These are phyloP conservation scores for Neckera pumila DNA, from an alignment of 225 moss, liverwort and hornwort genomes.

Conservation along the genomic window DNA sequence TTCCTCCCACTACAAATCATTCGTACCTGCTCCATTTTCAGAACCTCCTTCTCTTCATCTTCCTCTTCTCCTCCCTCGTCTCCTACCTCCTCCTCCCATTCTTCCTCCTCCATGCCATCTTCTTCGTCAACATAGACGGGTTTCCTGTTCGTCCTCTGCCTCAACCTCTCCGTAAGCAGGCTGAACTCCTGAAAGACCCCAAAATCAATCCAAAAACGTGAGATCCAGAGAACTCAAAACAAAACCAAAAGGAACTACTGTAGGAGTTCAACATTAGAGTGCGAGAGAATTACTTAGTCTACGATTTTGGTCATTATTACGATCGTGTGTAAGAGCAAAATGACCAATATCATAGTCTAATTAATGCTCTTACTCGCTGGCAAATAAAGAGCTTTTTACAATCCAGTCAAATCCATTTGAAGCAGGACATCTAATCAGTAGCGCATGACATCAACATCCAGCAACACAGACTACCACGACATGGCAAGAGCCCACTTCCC, in stretches of 20 bases:
- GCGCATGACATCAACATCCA: neutral
- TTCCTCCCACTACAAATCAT: neutral
- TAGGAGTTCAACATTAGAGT: neutral
- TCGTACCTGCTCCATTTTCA: slow-evolving; percentile 92
- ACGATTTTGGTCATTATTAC: neutral
- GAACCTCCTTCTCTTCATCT: slow-evolving; percentile 80
- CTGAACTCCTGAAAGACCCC: slow-evolving; percentile 31
- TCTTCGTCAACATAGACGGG: slow-evolving; percentile 52
- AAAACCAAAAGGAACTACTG: neutral
- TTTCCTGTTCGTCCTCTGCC: slow-evolving; percentile 39
- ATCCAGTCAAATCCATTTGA: neutral
- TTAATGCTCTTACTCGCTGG: neutral
- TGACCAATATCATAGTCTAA: neutral
- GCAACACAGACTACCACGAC: neutral
- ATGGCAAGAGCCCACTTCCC: neutral
- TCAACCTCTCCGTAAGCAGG: slow-evolving; percentile 37
- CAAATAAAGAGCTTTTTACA: neutral
- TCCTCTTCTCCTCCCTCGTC: slow-evolving; percentile 61
- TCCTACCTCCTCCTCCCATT: slow-evolving; percentile 63
- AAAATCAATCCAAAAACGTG: neutral
- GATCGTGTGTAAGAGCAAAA: neutral
- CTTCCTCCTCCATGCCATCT: slow-evolving; percentile 71
- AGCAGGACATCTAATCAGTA: neutral
- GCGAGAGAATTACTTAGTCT: neutral
- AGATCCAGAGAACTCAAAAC: neutral